Evolutionary conservation across 2,329 filamentous ascomycete genomes (phyloP).

Genomic region (Ceratocystis destructans): DNA sequence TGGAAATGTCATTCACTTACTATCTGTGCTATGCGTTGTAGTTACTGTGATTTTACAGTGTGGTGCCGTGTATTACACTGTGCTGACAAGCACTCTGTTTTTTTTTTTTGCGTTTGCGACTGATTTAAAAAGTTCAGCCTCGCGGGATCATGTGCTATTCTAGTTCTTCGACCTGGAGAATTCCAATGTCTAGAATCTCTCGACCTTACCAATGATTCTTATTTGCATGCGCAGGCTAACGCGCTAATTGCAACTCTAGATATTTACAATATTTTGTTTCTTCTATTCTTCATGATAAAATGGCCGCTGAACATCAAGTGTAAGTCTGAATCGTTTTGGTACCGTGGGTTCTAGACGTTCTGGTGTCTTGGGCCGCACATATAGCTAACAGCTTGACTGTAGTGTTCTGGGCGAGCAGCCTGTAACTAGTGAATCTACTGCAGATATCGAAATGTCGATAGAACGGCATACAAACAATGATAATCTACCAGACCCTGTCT

Average conservation of each 20-base stretch:
- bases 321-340: background rate
- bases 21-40: too few relatives aligned
- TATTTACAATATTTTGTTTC: too few relatives aligned
- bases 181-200: background rate
- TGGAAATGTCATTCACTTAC: too few relatives aligned
- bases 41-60: background rate
- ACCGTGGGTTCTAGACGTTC: background rate
- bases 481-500: background rate
- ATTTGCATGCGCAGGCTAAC: too few relatives aligned
- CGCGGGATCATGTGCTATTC: background rate
- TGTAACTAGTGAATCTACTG: background rate
- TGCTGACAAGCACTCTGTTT: background rate
- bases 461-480: background rate
- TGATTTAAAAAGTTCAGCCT: background rate
- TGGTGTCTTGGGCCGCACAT: background rate
- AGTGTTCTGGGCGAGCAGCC: background rate
- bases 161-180: background rate
- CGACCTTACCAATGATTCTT: background rate
- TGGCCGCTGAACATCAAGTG: background rate
- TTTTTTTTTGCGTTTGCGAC: background rate
- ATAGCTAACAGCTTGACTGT: background rate
- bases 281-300: background rate
- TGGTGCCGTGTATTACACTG: background rate
- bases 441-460: background rate
- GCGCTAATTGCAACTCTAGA: too few relatives aligned